Conservation (phyloP, 129 eudicot genomes). For the Erigeron canadensis region DNA sequence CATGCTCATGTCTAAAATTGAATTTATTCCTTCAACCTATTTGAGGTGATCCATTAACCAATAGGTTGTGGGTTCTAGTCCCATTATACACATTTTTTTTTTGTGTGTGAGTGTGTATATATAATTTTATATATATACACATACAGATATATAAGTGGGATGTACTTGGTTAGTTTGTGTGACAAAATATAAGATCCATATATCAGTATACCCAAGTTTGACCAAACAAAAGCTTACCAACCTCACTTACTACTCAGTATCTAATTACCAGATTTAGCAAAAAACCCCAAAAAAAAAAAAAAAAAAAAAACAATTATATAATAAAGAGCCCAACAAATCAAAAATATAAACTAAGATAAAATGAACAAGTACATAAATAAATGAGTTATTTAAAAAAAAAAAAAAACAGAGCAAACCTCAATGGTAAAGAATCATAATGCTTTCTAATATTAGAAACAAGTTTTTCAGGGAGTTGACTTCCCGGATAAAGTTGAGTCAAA, state of each 20-base stretch:
- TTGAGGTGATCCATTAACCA: no score
- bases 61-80: no score
- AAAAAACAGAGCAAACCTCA: constrained; percentile 48
- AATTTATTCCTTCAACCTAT: no score
- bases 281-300: background rate
- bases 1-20: no score
- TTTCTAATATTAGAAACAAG: constrained; percentile 88
- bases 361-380: background rate
- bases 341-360: background rate
- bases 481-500: constrained; percentile 97
- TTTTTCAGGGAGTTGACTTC: constrained; percentile 97
- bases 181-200: no score
- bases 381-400: background rate
- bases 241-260: background rate
- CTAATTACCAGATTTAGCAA: constrained; percentile 11
- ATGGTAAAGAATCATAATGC: constrained; percentile 93
- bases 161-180: background rate
- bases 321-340: background rate
- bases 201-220: constrained; percentile 4
- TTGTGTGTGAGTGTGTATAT: no score
- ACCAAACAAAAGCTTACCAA: background rate
- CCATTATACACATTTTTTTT: no score
- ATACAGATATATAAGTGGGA: no score
- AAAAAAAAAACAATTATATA: background rate
- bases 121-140: no score